These are phyloP conservation scores for Ogataea henricii DNA, from an alignment of 805 yeast species.

Conservation along the genomic window DNA sequence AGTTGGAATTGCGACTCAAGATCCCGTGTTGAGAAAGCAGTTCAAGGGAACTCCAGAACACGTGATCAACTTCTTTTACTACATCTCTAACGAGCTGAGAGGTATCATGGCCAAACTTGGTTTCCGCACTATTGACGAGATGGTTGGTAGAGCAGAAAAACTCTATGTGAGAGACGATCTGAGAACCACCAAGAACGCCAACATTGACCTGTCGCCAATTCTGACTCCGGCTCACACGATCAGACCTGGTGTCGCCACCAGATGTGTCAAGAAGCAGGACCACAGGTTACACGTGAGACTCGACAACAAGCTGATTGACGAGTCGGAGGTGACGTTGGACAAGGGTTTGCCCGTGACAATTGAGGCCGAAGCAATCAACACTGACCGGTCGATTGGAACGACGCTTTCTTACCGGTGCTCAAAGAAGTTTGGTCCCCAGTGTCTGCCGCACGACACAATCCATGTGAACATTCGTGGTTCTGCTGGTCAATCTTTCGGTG, in stretches of 20 bases:
- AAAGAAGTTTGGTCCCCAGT: slow-evolving; percentile 88
- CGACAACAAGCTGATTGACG: slow-evolving; percentile 95
- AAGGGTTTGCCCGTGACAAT: slow-evolving; percentile 95
- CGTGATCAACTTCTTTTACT: slow-evolving; percentile 95
- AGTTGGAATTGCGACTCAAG: slow-evolving; percentile 98
- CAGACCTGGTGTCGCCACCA: slow-evolving; percentile 95
- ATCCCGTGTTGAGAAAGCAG: slow-evolving; percentile 88
- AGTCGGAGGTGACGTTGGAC: slow-evolving; percentile 91
- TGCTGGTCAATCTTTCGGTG: slow-evolving; percentile 99
- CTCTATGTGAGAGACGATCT: slow-evolving; percentile 81
- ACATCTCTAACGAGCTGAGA: slow-evolving; percentile 89
- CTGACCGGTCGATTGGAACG: slow-evolving; percentile 95
- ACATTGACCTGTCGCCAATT: slow-evolving; percentile 88
- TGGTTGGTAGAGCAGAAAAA: slow-evolving; percentile 97
- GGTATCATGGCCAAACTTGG: slow-evolving; percentile 93
- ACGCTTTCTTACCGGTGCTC: slow-evolving; percentile 93
- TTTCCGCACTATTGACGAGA: slow-evolving; percentile 92
- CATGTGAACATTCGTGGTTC: slow-evolving; percentile 90
- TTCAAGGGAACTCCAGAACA: slow-evolving; percentile 98
- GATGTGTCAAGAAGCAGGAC: slow-evolving; percentile 90
- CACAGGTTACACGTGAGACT: slow-evolving; percentile 89
- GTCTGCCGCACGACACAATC: slow-evolving; percentile 93
- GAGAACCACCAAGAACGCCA: slow-evolving; percentile 86
- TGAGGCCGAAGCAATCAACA: slow-evolving; percentile 90
- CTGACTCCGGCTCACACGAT: slow-evolving; percentile 95